These are phyloP conservation scores for Solanum chmielewskii DNA, from an alignment of 257 asterid species.

Conservation along the genomic window DNA sequence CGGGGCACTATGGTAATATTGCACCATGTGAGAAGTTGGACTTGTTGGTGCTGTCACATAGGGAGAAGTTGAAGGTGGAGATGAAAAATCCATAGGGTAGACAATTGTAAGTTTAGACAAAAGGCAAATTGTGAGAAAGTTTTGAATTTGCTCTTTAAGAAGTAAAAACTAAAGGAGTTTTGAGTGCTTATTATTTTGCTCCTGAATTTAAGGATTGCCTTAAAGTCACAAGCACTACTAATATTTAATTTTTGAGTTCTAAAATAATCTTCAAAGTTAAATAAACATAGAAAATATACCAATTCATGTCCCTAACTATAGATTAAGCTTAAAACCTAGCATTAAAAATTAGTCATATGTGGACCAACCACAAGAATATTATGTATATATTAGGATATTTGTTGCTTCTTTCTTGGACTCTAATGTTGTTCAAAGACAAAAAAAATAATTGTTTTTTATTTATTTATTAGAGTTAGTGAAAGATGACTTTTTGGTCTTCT, in stretches of 20 bases:
- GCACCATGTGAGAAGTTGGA: conserved; percentile 26
- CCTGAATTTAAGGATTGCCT: conserved; percentile 46
- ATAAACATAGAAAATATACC: conserved; percentile 18
- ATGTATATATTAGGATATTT: background rate
- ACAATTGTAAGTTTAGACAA: background rate
- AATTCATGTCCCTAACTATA: conserved; percentile 16
- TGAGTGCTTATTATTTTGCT: background rate
- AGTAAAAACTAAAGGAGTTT: conserved; percentile 4
- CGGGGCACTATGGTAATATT: conserved; percentile 39
- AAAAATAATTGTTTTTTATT: background rate
- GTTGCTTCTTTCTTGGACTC: background rate
- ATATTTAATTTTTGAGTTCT: background rate
- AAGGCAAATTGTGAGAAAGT: background rate
- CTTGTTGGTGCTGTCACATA: conserved; percentile 40
- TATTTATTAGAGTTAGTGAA: background rate
- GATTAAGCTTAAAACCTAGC: background rate
- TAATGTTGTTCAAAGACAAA: background rate
- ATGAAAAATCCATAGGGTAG: conserved; percentile 16
- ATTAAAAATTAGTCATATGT: background rate
- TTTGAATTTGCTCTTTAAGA: background rate
- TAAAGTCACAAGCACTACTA: conserved; percentile 25
- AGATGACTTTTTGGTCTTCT: background rate
- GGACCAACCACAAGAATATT: background rate
- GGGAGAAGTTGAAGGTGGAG: conserved; percentile 18
- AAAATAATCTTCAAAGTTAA: conserved; percentile 34